Evolutionary conservation across 768 basidiomycete species (phyloP), one percentile per base, ranked within the genome.

Genomic region (Mrakia gelida): DNA sequence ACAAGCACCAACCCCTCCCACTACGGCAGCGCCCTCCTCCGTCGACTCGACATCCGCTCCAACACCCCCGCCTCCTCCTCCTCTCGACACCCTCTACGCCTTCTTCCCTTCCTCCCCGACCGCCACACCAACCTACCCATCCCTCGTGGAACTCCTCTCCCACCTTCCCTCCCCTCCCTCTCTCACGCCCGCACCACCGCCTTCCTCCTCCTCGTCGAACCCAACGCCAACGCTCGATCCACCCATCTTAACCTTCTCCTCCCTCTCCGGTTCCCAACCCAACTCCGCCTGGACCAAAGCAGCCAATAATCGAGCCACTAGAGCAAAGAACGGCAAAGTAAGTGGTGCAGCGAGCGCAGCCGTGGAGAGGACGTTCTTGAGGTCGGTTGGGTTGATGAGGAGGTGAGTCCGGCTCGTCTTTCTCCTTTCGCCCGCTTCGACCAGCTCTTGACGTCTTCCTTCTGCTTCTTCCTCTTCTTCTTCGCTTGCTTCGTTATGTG

Each of bases 51-150:
- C 45, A 15, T 32, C 34, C n/a, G 63, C 63, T 34, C 63, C 63
- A 26, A 16, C 26, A 2, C 65, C 32, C 4, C 21, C 65, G 5
- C 13, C 67, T n/a, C 13, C 38, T 45, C 13, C 67, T 38, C 23
- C 41, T 23, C 67, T n/a, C 23, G 26, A 70, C 34, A 70, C 67
- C 34, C 34, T 70, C 38, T 70, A 41, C 67, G 67, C 67, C 13
- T 70, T 41, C 38, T 38, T 70, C 10, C 67, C 67, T 16, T 41
- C 34, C 21, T 18, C 67, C 13, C 16, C 34, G 21, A 18, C 67
- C 67, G 2, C 67, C 13, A 4, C 67, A 16, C 26, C 67, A 23
- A 18, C 67, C 6, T 41, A 70, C 41, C 67, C 67, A 26, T 6
- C 67, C 13, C 67, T 70, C 26, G 13, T 21, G 6, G 34, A 41